A percentile compares a stretch with the other conserved stretches of the same genome.
phyloP scores from a whole-genome alignment of 345 rosid genomes.

The Stellera chamaejasme region DNA sequence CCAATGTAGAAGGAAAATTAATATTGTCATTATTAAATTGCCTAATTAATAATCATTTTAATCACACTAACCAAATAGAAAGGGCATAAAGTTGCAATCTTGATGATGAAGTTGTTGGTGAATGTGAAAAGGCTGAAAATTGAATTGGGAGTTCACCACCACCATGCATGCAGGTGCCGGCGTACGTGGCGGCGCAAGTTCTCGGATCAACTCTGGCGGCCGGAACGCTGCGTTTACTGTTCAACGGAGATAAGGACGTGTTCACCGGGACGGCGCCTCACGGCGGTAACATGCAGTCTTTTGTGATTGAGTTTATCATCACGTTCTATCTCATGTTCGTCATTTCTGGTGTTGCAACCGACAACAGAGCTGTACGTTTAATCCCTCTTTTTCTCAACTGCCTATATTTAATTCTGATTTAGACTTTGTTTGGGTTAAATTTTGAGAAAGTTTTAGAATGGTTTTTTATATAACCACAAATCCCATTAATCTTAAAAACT shows the following conservation, averaged over 20 bases:
- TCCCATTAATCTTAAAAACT: no score
- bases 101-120: no score
- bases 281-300: conserved; percentile 64
- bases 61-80: no score
- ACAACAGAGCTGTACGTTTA: conserved; percentile 87
- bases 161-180: conserved; percentile 51
- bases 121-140: no score
- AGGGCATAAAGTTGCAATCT: no score
- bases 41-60: no score
- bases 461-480: no score
- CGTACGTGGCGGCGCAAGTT: conserved; percentile 58
- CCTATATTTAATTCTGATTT: not conserved
- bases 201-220: conserved; percentile 73
- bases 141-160: no score
- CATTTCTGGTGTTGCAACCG: conserved; percentile 85
- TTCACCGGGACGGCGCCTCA: conserved; percentile 74
- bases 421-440: no score
- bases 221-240: conserved; percentile 64
- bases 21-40: no score
- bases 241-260: conserved; percentile 49
- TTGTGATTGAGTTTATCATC: conserved; percentile 80
- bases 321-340: conserved; percentile 93
- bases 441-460: no score
- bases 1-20: no score
- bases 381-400: conserved; percentile 11